Evolutionary conservation across 257 asterid genomes (phyloP), one percentile per base, ranked within the genome.

Genomic region (Nicotiana undulata): DNA sequence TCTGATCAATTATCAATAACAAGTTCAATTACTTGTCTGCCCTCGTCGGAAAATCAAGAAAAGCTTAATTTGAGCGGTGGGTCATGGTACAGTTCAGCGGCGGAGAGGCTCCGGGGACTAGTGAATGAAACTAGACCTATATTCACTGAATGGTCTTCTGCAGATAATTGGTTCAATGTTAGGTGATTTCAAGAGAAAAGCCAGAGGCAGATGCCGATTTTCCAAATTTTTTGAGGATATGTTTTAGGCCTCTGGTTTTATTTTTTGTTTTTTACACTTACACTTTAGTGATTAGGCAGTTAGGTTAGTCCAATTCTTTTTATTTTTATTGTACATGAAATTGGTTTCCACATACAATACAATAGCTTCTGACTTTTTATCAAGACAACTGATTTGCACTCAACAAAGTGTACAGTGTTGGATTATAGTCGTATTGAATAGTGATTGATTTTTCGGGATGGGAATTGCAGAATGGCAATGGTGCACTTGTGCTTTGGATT

Each of bases 91-190:
- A 77, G 6, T 55, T 68, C 88, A 18, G 72, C 91, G 66, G 87
- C 83, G 58, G 88, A 85, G 72, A 83, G 97, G 89, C 78, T 93
- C 79, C 64, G 49, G 76, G 81, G 80, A 6, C 46, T 94, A 31
- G 72, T 86, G 31, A 55, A 63, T 34, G 83, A 85, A 46, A 76
- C 78, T 72, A 9, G 37, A 63, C 17, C 88, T 6, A 37, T 46
- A 46, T 46, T 34, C 44, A 34, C 86, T 31, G 76, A 87, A 84
- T 90, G 95, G 94, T 85, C 90, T 49, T 86, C 74, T 80, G 74
- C 87, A 49, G 94, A 84, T 29, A 93, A 86, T 59, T 94, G 98
- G 98, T 68, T 92, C 86, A 86, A 86, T 46, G 80, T 92, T 2
- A 89, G 97, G 87, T 90, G 91, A 91, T 75, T 84, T 5, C 6